Percentiles rank a stretch among this genome's conserved stretches.
These are phyloP conservation scores for Dothideomycetidae sp. DNA, from an alignment of 2,329 filamentous ascomycete genomes.

Conservation along the genomic window DNA sequence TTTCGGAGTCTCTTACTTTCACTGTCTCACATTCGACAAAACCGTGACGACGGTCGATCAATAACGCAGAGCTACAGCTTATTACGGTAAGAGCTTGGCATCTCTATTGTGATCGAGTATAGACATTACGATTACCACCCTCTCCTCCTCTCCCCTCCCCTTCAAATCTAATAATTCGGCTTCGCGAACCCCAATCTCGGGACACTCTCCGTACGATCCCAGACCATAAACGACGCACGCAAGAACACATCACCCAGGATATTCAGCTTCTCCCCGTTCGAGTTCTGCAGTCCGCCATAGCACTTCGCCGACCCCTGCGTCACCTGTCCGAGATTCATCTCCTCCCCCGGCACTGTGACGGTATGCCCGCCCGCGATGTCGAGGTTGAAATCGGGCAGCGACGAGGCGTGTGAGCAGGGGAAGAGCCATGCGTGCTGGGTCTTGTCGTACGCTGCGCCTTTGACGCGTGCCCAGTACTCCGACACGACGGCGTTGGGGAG, in stretches of 20 bases:
- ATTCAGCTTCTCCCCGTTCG: conserved; percentile 41
- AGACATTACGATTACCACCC: no score
- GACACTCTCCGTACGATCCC: neutral
- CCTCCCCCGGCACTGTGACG: conserved; percentile 38
- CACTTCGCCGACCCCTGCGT: conserved; percentile 35
- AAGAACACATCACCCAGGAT: conserved; percentile 53
- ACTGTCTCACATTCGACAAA: no score
- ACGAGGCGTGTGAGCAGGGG: conserved; percentile 36
- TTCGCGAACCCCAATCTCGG: neutral
- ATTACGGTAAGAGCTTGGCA: no score
- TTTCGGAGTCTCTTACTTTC: no score
- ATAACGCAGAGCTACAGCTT: no score
- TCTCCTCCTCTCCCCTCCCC: neutral
- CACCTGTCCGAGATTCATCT: conserved; percentile 40
- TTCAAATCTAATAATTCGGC: no score
- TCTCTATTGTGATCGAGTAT: no score
- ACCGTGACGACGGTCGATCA: no score
- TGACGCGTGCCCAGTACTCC: conserved; percentile 42
- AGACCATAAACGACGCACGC: neutral
- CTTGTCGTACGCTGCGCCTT: conserved; percentile 35
- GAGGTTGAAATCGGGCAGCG: conserved; percentile 39
- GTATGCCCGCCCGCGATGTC: conserved; percentile 35
- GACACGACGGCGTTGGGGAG: conserved; percentile 39
- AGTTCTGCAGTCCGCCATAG: conserved; percentile 61
- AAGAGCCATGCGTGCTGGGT: conserved; percentile 41